These are phyloP conservation scores for Zygosaccharomyces pseudorouxii DNA, from an alignment of 805 yeast species.

Conservation along the genomic window DNA sequence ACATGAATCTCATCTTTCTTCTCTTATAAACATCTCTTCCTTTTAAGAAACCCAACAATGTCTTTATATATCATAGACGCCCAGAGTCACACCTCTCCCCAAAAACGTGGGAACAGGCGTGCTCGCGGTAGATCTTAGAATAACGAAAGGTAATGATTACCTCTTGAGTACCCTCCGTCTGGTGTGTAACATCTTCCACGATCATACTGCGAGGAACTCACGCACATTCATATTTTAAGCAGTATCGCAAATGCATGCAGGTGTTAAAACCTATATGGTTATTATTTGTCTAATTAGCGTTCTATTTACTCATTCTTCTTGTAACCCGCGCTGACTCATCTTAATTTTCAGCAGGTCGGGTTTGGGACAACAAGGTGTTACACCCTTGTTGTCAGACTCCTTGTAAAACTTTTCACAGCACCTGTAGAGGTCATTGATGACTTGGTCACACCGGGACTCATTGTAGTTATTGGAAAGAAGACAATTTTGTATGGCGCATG, in stretches of 20 bases:
- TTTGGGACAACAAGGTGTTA: conserved; percentile 75
- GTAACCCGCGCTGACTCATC: conserved; percentile 52
- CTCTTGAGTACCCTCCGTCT: conserved; percentile 2
- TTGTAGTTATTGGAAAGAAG: conserved; percentile 55
- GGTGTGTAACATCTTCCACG: conserved; percentile 3
- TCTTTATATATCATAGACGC: conserved; percentile 58
- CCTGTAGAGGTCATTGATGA: conserved; percentile 64
- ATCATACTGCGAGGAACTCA: conserved; percentile 5
- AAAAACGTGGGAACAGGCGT: conserved; percentile 47
- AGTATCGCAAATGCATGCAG: not conserved
- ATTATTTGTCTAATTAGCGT: not conserved
- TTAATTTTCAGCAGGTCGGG: conserved; percentile 59
- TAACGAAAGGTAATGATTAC: not conserved
- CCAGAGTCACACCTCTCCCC: conserved; percentile 52
- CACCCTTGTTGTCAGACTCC: conserved; percentile 52
- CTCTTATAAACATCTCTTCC: not conserved
- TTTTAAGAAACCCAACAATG: conserved; percentile 35
- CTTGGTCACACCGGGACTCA: conserved; percentile 67
- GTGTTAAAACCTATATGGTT: not conserved
- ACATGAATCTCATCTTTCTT: not conserved
- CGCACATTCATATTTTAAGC: not conserved
- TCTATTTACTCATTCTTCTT: not conserved
- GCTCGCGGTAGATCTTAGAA: conserved; percentile 94
- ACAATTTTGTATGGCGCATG: conserved; percentile 75
- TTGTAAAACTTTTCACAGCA: conserved; percentile 70